Evolutionary conservation across 2,329 filamentous ascomycete genomes (phyloP), one percentile per base, ranked within the genome.

Genomic region (Stachybotrys chartarum): DNA sequence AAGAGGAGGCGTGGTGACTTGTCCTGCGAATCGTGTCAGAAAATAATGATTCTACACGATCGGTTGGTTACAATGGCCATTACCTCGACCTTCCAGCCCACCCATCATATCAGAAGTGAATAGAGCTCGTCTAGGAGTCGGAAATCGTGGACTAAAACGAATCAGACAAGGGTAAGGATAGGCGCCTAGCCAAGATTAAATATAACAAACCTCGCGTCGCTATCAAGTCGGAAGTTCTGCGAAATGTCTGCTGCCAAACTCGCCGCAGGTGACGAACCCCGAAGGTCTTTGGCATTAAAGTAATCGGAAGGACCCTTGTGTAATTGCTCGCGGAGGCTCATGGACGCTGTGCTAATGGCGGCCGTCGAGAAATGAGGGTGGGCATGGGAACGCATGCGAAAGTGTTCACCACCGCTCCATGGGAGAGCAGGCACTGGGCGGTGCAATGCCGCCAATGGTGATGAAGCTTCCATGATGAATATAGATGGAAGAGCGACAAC

Each of bases 191-290:
- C 35, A 10, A 42, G 35, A 42, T 14, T 2, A 42, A 32, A 54
- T 59, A 59, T 59, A 58, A 76, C 81, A 63, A 78, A 97, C 93
- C 92, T 97, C 68, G 88, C 71, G 55, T 84, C 79, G 58, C 75
- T 91, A 73, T 97, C 92, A 70, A 97, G 89, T 69, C 93, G 89
- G 70, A 97, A 96, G 77, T 97, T 99, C 70, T 96, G 91, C 56
- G 92, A 97, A 64, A 97, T 81, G 74, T 99, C 94, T 59, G 91
- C 92, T 47, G 92, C 93, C 63, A 99, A 78, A 67, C 90, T 96
- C 53, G 91, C 86, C 42, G 91, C 92, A 6, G 94, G 94, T 55
- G 94, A 99, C 18, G 92, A 96, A 51, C 91, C 90, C 62, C 85
- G 84, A 65, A 90, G 78, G 53, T 87, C 82, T 68, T 90, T 91